phyloP scores from a whole-genome alignment of 305 asterid genomes.

The Fraxinus sp. region DNA sequence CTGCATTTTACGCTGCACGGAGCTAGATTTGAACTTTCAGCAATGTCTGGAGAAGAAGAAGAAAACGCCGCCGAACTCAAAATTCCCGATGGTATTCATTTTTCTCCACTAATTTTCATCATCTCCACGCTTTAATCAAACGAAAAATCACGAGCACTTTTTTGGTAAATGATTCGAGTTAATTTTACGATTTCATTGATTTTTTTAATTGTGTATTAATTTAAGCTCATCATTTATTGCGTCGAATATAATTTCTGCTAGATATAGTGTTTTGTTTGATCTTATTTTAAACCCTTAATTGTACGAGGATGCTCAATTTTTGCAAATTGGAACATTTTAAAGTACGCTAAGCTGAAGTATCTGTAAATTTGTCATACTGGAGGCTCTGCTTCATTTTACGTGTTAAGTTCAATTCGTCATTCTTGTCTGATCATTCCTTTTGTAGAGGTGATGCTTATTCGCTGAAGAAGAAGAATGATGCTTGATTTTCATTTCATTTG shows the following conservation, averaged over 20 bases:
- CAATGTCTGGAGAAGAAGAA: slow-evolving; percentile 33
- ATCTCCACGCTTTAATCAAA: background rate
- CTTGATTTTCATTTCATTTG: background rate
- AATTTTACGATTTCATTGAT: background rate
- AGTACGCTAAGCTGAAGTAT: background rate
- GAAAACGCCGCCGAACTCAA: slow-evolving; percentile 39
- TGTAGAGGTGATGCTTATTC: background rate
- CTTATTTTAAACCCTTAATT: background rate
- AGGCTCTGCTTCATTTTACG: background rate
- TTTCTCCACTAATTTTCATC: background rate
- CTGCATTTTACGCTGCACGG: background rate
- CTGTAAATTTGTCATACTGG: background rate
- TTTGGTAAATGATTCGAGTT: background rate
- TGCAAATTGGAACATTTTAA: background rate
- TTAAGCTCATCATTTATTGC: background rate
- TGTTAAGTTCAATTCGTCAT: background rate
- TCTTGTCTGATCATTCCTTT: slow-evolving; percentile 3
- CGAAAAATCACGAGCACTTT: background rate
- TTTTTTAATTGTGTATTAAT: background rate
- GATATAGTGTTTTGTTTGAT: background rate
- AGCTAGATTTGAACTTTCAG: background rate
- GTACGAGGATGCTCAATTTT: background rate
- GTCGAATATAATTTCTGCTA: background rate
- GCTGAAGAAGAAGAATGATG: background rate
- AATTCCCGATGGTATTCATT: slow-evolving; percentile 31